Evolutionary conservation across 2,329 filamentous ascomycete species (phyloP).

Genomic region (Penicillium nordicum): DNA sequence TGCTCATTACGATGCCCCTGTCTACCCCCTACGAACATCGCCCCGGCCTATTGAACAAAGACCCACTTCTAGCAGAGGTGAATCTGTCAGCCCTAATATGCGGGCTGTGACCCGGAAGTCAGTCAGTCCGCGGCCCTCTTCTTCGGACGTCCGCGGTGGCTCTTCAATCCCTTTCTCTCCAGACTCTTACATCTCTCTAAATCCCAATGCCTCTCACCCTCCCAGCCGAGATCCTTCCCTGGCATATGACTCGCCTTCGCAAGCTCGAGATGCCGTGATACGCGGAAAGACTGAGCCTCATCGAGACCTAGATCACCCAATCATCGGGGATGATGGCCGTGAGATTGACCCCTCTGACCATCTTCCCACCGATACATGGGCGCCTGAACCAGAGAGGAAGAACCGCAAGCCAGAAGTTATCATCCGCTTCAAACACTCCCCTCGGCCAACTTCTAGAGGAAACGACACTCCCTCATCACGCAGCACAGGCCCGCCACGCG

Average conservation of each 20-base stretch:
- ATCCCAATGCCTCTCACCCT: conserved; percentile 45
- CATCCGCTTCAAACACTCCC: conserved; percentile 45
- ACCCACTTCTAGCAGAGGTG: conserved; percentile 26
- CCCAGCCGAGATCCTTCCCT: conserved; percentile 32
- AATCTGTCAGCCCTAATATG: conserved; percentile 34
- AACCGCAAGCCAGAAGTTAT: conserved; percentile 48
- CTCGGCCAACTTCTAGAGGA: conserved; percentile 26
- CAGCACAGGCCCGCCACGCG: conserved; percentile 22
- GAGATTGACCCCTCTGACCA: conserved; percentile 66
- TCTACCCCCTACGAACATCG: conserved; percentile 31
- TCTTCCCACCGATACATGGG: conserved; percentile 63
- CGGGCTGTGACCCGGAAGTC: conserved; percentile 53
- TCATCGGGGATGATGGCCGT: conserved; percentile 61
- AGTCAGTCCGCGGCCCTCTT: conserved; percentile 54
- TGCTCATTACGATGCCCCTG: conserved; percentile 19
- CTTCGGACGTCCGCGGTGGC: conserved; percentile 37
- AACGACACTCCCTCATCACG: conserved; percentile 15
- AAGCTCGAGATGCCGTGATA: conserved; percentile 39
- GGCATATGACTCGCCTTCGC: conserved; percentile 38
- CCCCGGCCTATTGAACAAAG: conserved; percentile 28
- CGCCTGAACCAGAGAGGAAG: conserved; percentile 62
- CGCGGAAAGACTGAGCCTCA: conserved; percentile 38
- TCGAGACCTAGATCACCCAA: conserved; percentile 51
- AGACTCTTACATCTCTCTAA: conserved; percentile 59
- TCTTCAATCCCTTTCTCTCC: conserved; percentile 57